These are phyloP conservation scores for Phaseolus lunatus DNA, from an alignment of 306 rosid genomes.

Conservation along the genomic window DNA sequence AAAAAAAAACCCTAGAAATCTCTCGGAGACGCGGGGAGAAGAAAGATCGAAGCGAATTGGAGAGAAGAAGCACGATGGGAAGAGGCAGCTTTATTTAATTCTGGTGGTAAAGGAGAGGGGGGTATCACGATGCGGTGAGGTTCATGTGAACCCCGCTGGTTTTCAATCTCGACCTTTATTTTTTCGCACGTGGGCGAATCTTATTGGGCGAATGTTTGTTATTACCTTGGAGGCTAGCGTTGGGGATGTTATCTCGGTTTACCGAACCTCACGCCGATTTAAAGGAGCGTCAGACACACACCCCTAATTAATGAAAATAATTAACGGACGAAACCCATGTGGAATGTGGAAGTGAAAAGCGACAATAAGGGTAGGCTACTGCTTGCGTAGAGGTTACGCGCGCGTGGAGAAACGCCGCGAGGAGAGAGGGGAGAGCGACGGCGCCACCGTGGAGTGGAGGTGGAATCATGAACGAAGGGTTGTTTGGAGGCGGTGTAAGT, in stretches of 20 bases:
- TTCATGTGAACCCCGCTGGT: slow-evolving; percentile 26
- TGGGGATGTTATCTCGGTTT: background rate
- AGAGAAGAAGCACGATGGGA: slow-evolving; percentile 41
- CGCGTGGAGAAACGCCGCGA: background rate
- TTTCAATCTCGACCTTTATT: background rate
- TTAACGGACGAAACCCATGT: slow-evolving; percentile 45
- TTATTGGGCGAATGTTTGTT: background rate
- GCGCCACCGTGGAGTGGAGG: slow-evolving; percentile 17
- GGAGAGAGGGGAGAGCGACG: slow-evolving; percentile 21
- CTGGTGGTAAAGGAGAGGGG: slow-evolving; percentile 27
- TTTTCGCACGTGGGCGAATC: background rate
- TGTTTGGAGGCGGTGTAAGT: slow-evolving; percentile 18
- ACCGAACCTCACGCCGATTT: slow-evolving; percentile 50
- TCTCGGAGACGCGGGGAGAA: slow-evolving; percentile 47
- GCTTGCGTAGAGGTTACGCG: slow-evolving; percentile 16
- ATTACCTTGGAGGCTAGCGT: background rate
- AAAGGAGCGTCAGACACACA: slow-evolving; percentile 47
- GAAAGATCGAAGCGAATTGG: slow-evolving; percentile 42
- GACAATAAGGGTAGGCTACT: slow-evolving; percentile 28
- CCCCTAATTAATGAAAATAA: slow-evolving; percentile 34
- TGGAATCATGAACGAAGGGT: too few species aligned
- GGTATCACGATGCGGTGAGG: slow-evolving; percentile 11
- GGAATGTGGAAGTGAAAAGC: slow-evolving; percentile 28
- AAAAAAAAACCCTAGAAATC: slow-evolving; percentile 68
- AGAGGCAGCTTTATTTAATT: slow-evolving; percentile 55